phyloP scores from a whole-genome alignment of 148 eudicot genomes.

The Chenopodium quinoa region DNA sequence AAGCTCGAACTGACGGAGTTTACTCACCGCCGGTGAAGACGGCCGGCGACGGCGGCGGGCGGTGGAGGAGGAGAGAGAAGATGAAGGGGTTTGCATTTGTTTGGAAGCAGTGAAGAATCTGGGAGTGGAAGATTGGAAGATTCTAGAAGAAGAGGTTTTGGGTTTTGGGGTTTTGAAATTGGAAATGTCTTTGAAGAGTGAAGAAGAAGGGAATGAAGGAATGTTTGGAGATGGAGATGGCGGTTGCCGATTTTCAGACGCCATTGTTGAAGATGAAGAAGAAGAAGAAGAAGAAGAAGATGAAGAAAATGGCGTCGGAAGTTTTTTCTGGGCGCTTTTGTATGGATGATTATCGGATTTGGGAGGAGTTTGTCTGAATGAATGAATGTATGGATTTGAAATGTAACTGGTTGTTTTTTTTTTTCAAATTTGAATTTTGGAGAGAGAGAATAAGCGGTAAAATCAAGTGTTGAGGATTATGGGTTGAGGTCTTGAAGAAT shows the following conservation, averaged over 20 bases:
- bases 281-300: background rate
- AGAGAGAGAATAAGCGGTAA: slow-evolving; percentile 14
- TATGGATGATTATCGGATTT: background rate
- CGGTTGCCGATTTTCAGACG: slow-evolving; percentile 11
- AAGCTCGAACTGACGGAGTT: slow-evolving; percentile 60
- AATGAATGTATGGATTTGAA: background rate
- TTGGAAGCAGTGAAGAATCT: slow-evolving; percentile 67
- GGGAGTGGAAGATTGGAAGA: slow-evolving; percentile 30
- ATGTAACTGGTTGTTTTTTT: background rate
- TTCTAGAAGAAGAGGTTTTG: slow-evolving; percentile 32
- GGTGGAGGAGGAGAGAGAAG: slow-evolving; percentile 30
- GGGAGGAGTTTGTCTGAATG: slow-evolving; percentile 10
- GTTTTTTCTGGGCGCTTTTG: background rate
- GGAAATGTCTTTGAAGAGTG: slow-evolving; percentile 68
- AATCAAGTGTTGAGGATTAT: background rate
- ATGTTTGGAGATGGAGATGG: slow-evolving; percentile 36
- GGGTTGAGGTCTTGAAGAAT: too few relatives aligned
- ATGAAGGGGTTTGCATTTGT: slow-evolving; percentile 41
- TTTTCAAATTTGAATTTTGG: slow-evolving; percentile 31
- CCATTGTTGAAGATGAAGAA: slow-evolving; percentile 8
- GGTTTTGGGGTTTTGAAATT: slow-evolving; percentile 81
- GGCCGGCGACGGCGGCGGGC: slow-evolving; percentile 24
- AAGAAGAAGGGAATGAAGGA: slow-evolving; percentile 18
- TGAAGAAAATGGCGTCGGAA: background rate
- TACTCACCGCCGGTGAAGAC: slow-evolving; percentile 33